Base-by-base conservation (phyloP, 2,329 filamentous ascomycete species). In the Atkinsonella hypoxylon region DNA sequence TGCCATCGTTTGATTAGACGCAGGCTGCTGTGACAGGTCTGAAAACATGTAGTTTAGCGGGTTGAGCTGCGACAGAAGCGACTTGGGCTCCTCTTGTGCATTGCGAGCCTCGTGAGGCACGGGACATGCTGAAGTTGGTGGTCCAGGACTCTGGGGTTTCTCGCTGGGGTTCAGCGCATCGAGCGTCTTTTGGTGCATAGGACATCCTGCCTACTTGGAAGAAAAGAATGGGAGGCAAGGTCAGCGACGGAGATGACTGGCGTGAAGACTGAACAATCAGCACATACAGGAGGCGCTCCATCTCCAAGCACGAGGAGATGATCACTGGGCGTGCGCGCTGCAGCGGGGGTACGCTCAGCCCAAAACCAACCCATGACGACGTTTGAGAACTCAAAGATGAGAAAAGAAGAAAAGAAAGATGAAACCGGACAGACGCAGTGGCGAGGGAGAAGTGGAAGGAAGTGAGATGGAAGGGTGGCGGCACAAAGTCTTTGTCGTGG, bases 11-110 rank as follows among this genome's bases (percentile, higher is more conserved):
- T 98, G 93, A 55, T 86, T 74, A 0, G 81, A 73, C 2, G 88
- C 82, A 46, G 79, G 85, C 31, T 82, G 78, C 70, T 97, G 91
- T 7, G 90, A 91, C 44, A 97, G 75, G 54, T 85, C 81, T 40
- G 79, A 76, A 66, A 94, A 95, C 91, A 98, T 98, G 75, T 91
- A 96, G 73, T 98, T 98, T 49, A 98, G 76, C 5, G 78, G 78
- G 61, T 82, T 82, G 49, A 81, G 69, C 60, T 75, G 77, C 3
- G 78, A 79, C 10, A 81, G 64, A 18, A 76, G 62, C 1, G 75
- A 76, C 53, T 69, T 67, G 39, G 68, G 59, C 54, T 72, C 62
- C 40, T 68, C 61, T 20, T 63, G 53, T 11, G 54, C 22, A 20
- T 56, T 50, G 40, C 59, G 53, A 45, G 59, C 61, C 31, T 58